Conservation (phyloP, 495 filamentous ascomycete species). For the Niebla homalea region DNA sequence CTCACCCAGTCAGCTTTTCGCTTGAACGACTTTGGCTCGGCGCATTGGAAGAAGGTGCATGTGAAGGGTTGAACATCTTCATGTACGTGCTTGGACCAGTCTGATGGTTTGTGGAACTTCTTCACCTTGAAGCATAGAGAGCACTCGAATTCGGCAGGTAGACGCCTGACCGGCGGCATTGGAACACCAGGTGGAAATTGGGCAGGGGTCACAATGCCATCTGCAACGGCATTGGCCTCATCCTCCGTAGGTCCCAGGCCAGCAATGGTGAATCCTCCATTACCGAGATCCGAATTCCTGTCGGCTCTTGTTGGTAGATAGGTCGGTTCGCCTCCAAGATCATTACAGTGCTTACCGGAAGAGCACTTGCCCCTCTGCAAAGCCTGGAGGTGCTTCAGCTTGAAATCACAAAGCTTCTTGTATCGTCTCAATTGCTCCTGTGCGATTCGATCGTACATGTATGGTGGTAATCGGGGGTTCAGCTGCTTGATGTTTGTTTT, state of each 20-base stretch:
- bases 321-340: conserved; percentile 45
- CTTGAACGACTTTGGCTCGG: conserved; percentile 89
- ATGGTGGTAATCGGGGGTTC: conserved; percentile 55
- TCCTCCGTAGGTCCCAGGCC: conserved; percentile 35
- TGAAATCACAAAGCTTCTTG: conserved; percentile 59
- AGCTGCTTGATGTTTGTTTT: conserved; percentile 56
- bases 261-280: conserved; percentile 35
- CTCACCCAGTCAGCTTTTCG: conserved; percentile 95
- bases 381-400: conserved; percentile 54
- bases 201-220: conserved; percentile 53
- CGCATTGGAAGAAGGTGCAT: conserved; percentile 77
- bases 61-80: conserved; percentile 94
- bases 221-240: conserved; percentile 44
- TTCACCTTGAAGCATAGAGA: conserved; percentile 81
- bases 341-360: conserved; percentile 48
- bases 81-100: conserved; percentile 97
- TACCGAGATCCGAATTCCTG: conserved; percentile 24
- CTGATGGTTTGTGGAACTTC: conserved; percentile 85
- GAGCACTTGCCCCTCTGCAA: conserved; percentile 42
- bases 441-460: conserved; percentile 70
- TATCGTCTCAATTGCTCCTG: conserved; percentile 69
- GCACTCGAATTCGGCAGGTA: conserved; percentile 89
- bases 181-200: conserved; percentile 74
- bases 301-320: conserved; percentile 31
- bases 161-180: conserved; percentile 59